Base-by-base conservation (phyloP, 495 filamentous ascomycete genomes). In the Aspergillus cristatus region DNA sequence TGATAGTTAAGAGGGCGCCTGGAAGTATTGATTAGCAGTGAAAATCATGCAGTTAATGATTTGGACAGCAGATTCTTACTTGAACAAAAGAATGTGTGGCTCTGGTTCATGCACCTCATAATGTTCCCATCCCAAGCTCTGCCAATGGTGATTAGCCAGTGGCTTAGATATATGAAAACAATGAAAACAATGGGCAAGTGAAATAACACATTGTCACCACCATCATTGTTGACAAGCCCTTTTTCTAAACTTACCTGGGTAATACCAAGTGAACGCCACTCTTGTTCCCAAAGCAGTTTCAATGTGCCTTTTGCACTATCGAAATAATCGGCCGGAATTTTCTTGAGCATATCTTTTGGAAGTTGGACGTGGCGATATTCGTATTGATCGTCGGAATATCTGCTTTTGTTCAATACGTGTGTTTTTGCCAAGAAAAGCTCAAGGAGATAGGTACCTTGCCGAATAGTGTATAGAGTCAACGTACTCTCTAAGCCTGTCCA, bases 81-180 rank as follows among this genome's bases (percentile, higher is more conserved):
- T 98, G 74, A 98, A 98, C 11, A 98, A 75, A 20, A 98, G 75
- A 43, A 98, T 97, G 49, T 98, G 91, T 34, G 91, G 91, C 67
- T 98, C 91, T 25, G 91, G 91, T 60, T 95, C 93, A 56, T 98
- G 91, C 37, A 97, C 91, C 62, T 98, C 91, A 48, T 98, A 98
- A 62, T 98, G 91, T 54, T 96, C 89, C 91, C 91, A 98, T 17
- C 91, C 91, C 45, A 97, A 67, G 60, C 93, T 97, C 87, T 97
- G 43, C 32, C 37, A 18, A 35, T 31, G 16, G 36, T 10, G 28
- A 38, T 51, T 44, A 46, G 39, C n/a, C n/a, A n/a, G n/a, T n/a
- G n/a, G n/a, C n/a, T n/a, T n/a, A n/a, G n/a, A n/a, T n/a, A n/a
- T n/a, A n/a, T n/a, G n/a, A n/a, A n/a, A n/a, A n/a, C n/a, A n/a